Evolutionary conservation across 1,284 basidiomycete genomes (phyloP), one percentile per base, ranked within the genome.

Genomic region (Abortiporus biennis): DNA sequence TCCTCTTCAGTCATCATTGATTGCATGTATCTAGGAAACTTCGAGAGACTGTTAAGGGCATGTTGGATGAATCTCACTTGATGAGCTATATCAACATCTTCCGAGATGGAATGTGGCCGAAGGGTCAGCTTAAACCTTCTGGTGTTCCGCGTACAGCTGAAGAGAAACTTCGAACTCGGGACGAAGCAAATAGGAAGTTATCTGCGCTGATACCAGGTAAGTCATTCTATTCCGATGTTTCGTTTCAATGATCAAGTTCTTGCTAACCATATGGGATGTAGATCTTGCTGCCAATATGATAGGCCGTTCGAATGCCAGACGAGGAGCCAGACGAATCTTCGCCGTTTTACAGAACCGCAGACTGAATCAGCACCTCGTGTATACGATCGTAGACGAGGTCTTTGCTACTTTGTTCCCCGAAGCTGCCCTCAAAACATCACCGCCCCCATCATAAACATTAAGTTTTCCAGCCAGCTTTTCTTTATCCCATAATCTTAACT

Each of bases 221-320:
- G 69, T 49, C 23, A 24, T 57, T 24, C 32, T 24, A 3, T 16
- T 27, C 6, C 17, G 23, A 6, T 29, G 25, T 15, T 9, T 29
- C 11, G n/a, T 11, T 16, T 16, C n/a, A 15, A 13, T 32, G 20
- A 43, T 32, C 5, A 3, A 27, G 25, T 27, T 3, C 33, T 29
- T 32, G 39, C 54, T 23, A 55, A n/a, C n/a, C 38, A 13, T 21
- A 36, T 3, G 23, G 40, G 39, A 5, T 24, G 32, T 48, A 92
- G 95, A 97, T 55, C 65, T 97, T 36, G 92, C 90, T 22, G 91
- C 94, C 4, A 97, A 95, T 56, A 91, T 97, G 81, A 95, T 98
- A 49, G 95, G 95, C 6, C 74, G 92, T 19, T 85, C 90, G 2
- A 97, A 98, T 59, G 92, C 94, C 8, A 77, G 92, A 5, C 76